Evolutionary conservation across 495 filamentous ascomycete species (phyloP).

Genomic region (Penicillium mononematosum): DNA sequence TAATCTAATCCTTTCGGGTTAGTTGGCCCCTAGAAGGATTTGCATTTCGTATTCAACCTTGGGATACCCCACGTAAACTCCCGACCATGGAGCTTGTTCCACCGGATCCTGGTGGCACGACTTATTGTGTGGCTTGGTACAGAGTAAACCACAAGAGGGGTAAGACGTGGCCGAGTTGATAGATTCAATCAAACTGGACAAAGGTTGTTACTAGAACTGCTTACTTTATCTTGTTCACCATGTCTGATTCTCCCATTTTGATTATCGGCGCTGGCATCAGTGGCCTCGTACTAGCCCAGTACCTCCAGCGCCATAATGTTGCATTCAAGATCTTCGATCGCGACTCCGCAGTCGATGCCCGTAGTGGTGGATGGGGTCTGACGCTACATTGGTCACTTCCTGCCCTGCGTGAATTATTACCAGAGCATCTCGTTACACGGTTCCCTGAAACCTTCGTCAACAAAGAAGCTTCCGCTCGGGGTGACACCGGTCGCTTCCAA

Average conservation of each 20-base stretch:
- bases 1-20: too few relatives aligned
- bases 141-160: too few relatives aligned
- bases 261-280: slow-evolving; percentile 62
- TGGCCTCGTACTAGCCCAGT: slow-evolving; percentile 59
- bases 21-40: too few relatives aligned
- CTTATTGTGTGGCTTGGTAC: too few relatives aligned
- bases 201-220: too few relatives aligned
- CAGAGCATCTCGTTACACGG: slow-evolving; percentile 42
- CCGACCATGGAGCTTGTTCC: too few relatives aligned
- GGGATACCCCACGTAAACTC: too few relatives aligned
- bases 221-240: not conserved
- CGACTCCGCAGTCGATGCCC: slow-evolving; percentile 42
- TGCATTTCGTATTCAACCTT: too few relatives aligned
- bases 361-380: slow-evolving; percentile 57
- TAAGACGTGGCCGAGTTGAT: too few relatives aligned
- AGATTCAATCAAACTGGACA: too few relatives aligned
- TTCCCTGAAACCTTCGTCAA: slow-evolving; percentile 55
- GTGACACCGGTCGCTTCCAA: slow-evolving; percentile 52
- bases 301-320: slow-evolving; percentile 47
- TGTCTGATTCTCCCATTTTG: slow-evolving; percentile 39
- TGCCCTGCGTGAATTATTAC: slow-evolving; percentile 49
- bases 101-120: too few relatives aligned
- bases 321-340: slow-evolving; percentile 56
- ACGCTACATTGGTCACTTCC: slow-evolving; percentile 59
- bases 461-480: slow-evolving; percentile 35